Evolutionary conservation across 768 basidiomycete genomes (phyloP).

Genomic region (Boletellus sp.): DNA sequence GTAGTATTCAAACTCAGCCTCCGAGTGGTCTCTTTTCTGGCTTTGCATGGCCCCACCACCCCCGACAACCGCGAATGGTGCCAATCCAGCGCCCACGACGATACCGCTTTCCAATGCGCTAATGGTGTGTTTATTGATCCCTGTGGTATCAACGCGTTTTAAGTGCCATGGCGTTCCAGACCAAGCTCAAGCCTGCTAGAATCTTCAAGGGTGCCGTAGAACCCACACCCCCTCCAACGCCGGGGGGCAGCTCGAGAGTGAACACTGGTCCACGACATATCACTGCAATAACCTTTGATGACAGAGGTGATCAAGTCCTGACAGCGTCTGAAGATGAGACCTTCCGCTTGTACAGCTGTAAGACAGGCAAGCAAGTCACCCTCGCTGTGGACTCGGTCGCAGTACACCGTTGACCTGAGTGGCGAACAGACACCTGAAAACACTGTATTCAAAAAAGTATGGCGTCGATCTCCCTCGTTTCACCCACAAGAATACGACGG

Average conservation of each 20-base stretch:
- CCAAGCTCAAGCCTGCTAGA: constrained; percentile 81
- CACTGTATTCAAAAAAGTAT: constrained; percentile 91
- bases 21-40: constrained; percentile 7
- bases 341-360: constrained; percentile 84
- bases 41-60: constrained; percentile 41
- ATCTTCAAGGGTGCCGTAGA: constrained; percentile 83
- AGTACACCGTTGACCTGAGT: constrained; percentile 28
- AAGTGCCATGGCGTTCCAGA: constrained; percentile 36
- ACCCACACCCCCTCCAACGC: constrained; percentile 45
- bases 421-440: constrained; percentile 60
- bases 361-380: constrained; percentile 86
- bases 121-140: constrained; percentile 41
- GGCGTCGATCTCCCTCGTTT: constrained; percentile 93
- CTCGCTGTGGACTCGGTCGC: constrained; percentile 13
- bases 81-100: constrained; percentile 28
- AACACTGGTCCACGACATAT: constrained; percentile 63
- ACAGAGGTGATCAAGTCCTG: constrained; percentile 80
- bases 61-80: constrained; percentile 35
- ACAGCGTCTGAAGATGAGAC: constrained; percentile 92
- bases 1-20: constrained; percentile 56
- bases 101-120: constrained; percentile 45
- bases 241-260: constrained; percentile 35
- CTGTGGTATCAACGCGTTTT: background rate
- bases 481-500: constrained; percentile 83
- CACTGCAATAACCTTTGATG: constrained; percentile 88